Conservation (phyloP, 2,329 filamentous ascomycete species). For the Phaeosphaeriaceae sp. region DNA sequence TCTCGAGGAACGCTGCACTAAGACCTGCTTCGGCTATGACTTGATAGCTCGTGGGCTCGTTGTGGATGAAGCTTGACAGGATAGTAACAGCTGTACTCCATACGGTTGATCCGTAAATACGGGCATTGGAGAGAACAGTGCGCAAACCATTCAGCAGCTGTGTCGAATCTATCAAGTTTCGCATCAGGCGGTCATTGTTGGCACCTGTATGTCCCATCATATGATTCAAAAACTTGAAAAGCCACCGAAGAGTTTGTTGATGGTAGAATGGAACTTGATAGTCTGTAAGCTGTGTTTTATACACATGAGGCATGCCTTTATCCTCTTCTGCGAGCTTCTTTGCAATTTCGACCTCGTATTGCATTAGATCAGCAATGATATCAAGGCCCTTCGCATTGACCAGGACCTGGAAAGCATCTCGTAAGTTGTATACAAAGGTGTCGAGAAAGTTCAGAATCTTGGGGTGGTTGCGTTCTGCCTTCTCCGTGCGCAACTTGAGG, state of each 20-base stretch:
- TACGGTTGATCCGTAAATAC: slow-evolving; percentile 85
- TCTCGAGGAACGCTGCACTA: slow-evolving; percentile 82
- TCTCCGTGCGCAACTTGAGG: slow-evolving; percentile 78
- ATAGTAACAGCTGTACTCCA: slow-evolving; percentile 96
- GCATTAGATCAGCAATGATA: slow-evolving; percentile 84
- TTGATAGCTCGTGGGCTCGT: slow-evolving; percentile 95
- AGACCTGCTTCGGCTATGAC: slow-evolving; percentile 94
- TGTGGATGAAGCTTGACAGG: slow-evolving; percentile 95
- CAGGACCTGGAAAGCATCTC: slow-evolving; percentile 82
- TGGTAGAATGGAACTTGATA: slow-evolving; percentile 93
- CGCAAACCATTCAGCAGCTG: slow-evolving; percentile 80
- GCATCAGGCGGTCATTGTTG: slow-evolving; percentile 85
- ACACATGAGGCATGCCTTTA: slow-evolving; percentile 73
- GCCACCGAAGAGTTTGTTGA: slow-evolving; percentile 89
- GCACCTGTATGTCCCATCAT: slow-evolving; percentile 84
- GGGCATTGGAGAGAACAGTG: slow-evolving; percentile 79
- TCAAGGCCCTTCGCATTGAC: slow-evolving; percentile 85
- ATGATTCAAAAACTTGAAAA: slow-evolving; percentile 95
- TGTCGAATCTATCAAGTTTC: slow-evolving; percentile 93
- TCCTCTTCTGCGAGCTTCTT: slow-evolving; percentile 70
- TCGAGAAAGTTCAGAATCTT: slow-evolving; percentile 88
- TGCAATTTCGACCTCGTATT: slow-evolving; percentile 76
- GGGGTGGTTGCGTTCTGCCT: slow-evolving; percentile 83
- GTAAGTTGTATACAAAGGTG: slow-evolving; percentile 82
- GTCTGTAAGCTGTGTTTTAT: slow-evolving; percentile 83